These are phyloP conservation scores for Anthracocystis setariae DNA, from an alignment of 1,284 basidiomycete species.

Conservation along the genomic window DNA sequence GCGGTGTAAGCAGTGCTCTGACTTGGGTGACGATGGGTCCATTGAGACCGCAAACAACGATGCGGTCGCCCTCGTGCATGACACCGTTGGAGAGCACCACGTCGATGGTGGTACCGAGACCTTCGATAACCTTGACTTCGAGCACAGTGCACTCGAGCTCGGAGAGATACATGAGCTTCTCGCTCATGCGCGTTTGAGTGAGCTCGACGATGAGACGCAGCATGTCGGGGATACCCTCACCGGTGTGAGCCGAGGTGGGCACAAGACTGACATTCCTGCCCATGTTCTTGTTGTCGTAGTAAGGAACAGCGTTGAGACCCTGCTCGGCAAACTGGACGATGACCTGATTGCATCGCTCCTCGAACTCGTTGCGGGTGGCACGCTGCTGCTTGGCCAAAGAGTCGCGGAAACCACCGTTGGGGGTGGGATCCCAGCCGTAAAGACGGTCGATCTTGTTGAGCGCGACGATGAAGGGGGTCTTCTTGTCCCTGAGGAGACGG, in stretches of 20 bases:
- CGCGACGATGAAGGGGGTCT: slow-evolving; percentile 99
- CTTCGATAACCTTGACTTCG: slow-evolving; percentile 99
- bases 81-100: slow-evolving; percentile 96
- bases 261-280: slow-evolving; percentile 94
- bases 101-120: slow-evolving; percentile 97
- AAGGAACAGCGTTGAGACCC: slow-evolving; percentile 92
- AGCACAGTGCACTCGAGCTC: slow-evolving; percentile 99
- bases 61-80: slow-evolving; percentile 89
- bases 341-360: slow-evolving; percentile 85
- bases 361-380: slow-evolving; percentile 89
- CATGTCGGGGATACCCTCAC: slow-evolving; percentile 99
- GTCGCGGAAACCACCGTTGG: slow-evolving; percentile 90
- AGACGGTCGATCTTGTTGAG: slow-evolving; percentile 99
- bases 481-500: slow-evolving; percentile 88
- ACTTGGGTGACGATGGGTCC: slow-evolving; percentile 97
- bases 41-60: slow-evolving; percentile 96
- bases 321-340: slow-evolving; percentile 96
- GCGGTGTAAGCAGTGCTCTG: slow-evolving; percentile 92
- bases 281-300: slow-evolving; percentile 98
- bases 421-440: slow-evolving; percentile 91
- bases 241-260: slow-evolving; percentile 96
- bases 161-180: slow-evolving; percentile 96
- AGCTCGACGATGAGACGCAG: slow-evolving; percentile 97
- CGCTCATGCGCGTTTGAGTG: slow-evolving; percentile 97
- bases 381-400: slow-evolving; percentile 86